Evolutionary conservation across 371 early-diverging fungal species (phyloP).

Genomic region (Mucor racemosus): DNA sequence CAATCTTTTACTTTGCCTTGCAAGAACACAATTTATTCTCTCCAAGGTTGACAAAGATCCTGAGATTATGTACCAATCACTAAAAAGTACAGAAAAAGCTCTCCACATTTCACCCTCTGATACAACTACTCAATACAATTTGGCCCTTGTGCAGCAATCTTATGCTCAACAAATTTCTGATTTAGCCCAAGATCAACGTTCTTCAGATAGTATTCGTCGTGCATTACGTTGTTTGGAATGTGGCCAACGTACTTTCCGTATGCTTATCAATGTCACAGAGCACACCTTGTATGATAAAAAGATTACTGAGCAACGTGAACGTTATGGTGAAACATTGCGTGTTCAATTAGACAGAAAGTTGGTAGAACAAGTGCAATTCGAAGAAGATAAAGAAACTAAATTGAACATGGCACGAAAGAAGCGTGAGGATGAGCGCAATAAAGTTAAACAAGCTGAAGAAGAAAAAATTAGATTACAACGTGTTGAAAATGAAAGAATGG

Average conservation of each 20-base stretch:
- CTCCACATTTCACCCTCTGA: constrained; percentile 63
- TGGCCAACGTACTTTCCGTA: constrained; percentile 60
- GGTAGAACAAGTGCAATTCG: constrained; percentile 64
- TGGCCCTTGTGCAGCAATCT: constrained; percentile 86
- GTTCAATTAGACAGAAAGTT: constrained; percentile 62
- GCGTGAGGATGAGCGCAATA: constrained; percentile 40
- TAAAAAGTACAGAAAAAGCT: constrained; percentile 65
- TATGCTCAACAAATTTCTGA: constrained; percentile 83
- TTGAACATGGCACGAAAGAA: constrained; percentile 55
- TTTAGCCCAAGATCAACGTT: constrained; percentile 63
- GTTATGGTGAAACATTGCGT: constrained; percentile 67
- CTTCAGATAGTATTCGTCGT: constrained; percentile 55
- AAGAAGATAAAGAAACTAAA: constrained; percentile 50
- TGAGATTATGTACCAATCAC: constrained; percentile 67
- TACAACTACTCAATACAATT: constrained; percentile 70
- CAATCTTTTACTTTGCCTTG: constrained; percentile 71
- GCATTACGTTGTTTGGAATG: constrained; percentile 66
- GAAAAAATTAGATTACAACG: constrained; percentile 32
- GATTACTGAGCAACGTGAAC: constrained; percentile 68
- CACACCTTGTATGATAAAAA: constrained; percentile 65
- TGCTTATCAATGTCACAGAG: constrained; percentile 57
- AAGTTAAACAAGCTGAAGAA: constrained; percentile 29
- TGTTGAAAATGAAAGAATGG: constrained; percentile 25
- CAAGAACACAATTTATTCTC: constrained; percentile 81
- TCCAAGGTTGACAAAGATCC: constrained; percentile 77